phyloP scores from a whole-genome alignment of 257 asterid genomes.

The Nicotiana tabacum region DNA sequence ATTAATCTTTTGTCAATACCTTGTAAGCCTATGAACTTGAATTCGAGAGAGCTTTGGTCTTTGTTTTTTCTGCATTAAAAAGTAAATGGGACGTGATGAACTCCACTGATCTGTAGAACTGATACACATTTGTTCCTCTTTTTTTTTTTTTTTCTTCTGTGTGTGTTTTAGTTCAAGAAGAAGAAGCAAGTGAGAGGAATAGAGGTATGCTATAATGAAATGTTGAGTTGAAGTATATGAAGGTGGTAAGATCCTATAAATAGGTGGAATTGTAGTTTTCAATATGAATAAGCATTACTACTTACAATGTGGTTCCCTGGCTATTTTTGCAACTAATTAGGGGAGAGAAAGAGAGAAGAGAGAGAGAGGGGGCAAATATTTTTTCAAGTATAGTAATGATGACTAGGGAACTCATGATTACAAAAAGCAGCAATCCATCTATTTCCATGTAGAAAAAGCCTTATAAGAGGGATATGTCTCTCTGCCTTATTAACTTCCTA shows the following conservation, averaged over 20 bases:
- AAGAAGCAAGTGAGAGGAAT: background rate
- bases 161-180: background rate
- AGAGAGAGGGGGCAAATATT: background rate
- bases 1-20: slow-evolving; percentile 8
- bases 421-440: slow-evolving; percentile 44
- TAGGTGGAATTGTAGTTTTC: slow-evolving; percentile 31
- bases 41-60: slow-evolving; percentile 18
- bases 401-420: slow-evolving; percentile 39
- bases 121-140: slow-evolving; percentile 15
- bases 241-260: slow-evolving; percentile 17
- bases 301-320: slow-evolving; percentile 25
- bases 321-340: background rate
- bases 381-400: slow-evolving; percentile 57
- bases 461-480: slow-evolving; percentile 24
- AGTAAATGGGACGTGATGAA: slow-evolving; percentile 13
- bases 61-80: slow-evolving; percentile 23
- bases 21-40: slow-evolving; percentile 24
- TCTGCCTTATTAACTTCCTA: background rate
- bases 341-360: background rate
- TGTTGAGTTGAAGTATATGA: slow-evolving; percentile 5
- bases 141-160: too few relatives aligned
- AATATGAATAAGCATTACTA: slow-evolving; percentile 11
- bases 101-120: background rate
- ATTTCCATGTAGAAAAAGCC: slow-evolving; percentile 40
- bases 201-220: background rate